Percentiles rank a stretch among this genome's conserved stretches.
These are phyloP conservation scores for Phylloporus scabripes DNA, from an alignment of 768 basidiomycete genomes.

Conservation along the genomic window DNA sequence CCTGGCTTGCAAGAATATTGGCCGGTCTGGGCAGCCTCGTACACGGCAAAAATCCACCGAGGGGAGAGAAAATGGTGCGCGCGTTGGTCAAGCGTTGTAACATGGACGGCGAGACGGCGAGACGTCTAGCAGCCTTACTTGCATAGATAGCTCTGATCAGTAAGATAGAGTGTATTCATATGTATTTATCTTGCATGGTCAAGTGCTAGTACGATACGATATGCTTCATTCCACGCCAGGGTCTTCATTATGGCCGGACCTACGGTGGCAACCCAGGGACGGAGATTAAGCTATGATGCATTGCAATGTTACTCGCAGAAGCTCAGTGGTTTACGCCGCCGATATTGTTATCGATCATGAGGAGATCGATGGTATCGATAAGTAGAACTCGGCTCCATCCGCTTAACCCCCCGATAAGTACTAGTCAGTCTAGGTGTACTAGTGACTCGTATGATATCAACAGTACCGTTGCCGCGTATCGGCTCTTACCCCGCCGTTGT, in stretches of 20 bases:
- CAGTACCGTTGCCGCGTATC: background rate
- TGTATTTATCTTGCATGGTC: background rate
- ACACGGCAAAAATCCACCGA: conserved; percentile 18
- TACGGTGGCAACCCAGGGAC: background rate
- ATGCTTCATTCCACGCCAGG: background rate
- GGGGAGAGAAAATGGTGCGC: conserved; percentile 22
- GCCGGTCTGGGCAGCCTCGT: conserved; percentile 19
- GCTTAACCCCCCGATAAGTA: background rate
- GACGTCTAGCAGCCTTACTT: conserved; percentile 14
- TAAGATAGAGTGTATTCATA: background rate
- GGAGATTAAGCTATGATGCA: background rate
- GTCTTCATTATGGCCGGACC: background rate
- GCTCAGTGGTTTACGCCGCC: background rate
- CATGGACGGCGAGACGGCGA: conserved; percentile 26
- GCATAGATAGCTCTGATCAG: background rate
- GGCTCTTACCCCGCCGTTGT: background rate
- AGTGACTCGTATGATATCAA: background rate
- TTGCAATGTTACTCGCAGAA: background rate
- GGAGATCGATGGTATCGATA: background rate
- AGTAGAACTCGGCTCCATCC: background rate
- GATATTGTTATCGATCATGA: background rate
- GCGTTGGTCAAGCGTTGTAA: conserved; percentile 25
- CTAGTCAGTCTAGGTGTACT: background rate
- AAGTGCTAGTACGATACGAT: background rate
- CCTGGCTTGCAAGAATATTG: conserved; percentile 23